Base-by-base conservation (phyloP, 768 basidiomycete species). In the Kockovaella imperatae region DNA sequence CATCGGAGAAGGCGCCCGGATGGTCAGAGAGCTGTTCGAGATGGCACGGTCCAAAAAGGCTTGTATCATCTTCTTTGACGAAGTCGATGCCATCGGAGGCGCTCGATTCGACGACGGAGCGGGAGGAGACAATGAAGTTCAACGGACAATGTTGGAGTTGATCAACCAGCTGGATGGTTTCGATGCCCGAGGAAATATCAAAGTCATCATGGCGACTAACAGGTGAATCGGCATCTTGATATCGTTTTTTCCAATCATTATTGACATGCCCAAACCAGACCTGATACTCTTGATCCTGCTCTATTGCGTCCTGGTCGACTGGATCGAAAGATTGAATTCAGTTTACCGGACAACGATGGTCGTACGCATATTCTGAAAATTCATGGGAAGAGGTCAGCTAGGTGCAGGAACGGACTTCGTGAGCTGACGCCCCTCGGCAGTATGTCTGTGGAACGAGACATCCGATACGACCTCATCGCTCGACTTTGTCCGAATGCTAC, bases 131-230 rank as follows among this genome's bases (percentile, higher is more conserved):
- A 97, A 99, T 64, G 95, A 99, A 67, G 95, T 99, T 35, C 95
- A 99, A 73, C 76, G 95, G 69, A 99, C 95, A 10, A 99, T 99
- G 95, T 76, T 99, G 75, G 95, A 99, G 74, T 75, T 97, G 63
- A 97, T 99, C 66, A 97, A 97, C 70, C 95, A 99, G 72, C 75
- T 99, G 69, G 91, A 99, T 63, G 95, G 95, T 26, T 99, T 99
- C 73, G 95, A 97, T 72, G 84, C 93, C 5, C 75, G 95, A 75
- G 95, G 95, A n/a, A 97, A 97, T 68, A 97, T 99, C 74, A 99
- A 99, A 72, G 93, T 99, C 18, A 77, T 99, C 49, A 99, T 99
- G 95, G 95, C 95, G 25, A 97, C 95, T 5, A 97, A 99, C 76
- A 76, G 88, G 87, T 86, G 45, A 53, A 79, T 69, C 8, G 17